Evolutionary conservation across 2,329 filamentous ascomycete genomes (phyloP).

Genomic region (Fusarium foetens): DNA sequence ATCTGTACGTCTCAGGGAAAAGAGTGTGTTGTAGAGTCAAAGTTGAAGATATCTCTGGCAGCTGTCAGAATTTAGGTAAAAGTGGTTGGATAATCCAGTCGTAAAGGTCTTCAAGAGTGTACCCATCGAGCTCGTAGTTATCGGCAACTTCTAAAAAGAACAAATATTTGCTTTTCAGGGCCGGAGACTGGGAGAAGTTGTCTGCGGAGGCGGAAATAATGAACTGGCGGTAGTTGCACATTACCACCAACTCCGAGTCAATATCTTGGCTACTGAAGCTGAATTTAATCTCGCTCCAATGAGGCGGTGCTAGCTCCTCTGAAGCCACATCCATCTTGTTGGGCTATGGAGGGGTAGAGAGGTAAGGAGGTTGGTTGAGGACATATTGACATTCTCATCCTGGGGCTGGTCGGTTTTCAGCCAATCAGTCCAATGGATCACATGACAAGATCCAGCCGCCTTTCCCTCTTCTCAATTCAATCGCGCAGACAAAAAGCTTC

Average conservation of each 20-base stretch:
- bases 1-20: not conserved
- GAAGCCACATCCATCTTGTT: not conserved
- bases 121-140: not conserved
- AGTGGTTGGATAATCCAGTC: not conserved
- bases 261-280: not conserved
- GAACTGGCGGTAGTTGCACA: not conserved
- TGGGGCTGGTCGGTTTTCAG: not conserved
- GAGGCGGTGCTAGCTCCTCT: rapidly evolving
- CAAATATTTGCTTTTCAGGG: not conserved
- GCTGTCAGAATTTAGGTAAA: rapidly evolving
- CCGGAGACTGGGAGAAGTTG: not conserved
- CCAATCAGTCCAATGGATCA: not conserved
- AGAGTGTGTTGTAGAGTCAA: not conserved
- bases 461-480: too few relatives aligned
- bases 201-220: not conserved
- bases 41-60: not conserved
- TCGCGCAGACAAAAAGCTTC: too few relatives aligned
- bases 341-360: rapidly evolving
- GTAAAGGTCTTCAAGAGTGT: not conserved
- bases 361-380: rapidly evolving
- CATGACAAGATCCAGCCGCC: too few relatives aligned
- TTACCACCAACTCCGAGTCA: not conserved
- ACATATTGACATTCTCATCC: too few relatives aligned
- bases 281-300: not conserved
- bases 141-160: not conserved